Base-by-base conservation (phyloP, 768 basidiomycete species). In the Tulasnella sp. region DNA sequence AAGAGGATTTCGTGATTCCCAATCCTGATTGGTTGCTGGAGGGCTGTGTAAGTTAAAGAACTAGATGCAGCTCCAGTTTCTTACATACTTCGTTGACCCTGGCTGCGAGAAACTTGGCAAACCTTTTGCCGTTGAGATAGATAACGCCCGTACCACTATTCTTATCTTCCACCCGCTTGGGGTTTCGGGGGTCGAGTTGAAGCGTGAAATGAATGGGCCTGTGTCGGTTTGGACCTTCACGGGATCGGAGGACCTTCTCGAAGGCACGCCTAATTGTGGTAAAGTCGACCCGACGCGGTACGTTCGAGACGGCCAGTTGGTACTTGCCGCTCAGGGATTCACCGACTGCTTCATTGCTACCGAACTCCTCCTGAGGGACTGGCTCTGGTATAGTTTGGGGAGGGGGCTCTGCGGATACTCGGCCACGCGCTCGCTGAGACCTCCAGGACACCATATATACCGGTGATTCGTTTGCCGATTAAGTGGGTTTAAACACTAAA, bases 131-230 rank as follows among this genome's bases (percentile, higher is more conserved):
- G 37, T 48, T 39, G 37, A 75, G 74, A 26, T 75, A 61, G 11
- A 75, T 75, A 29, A 61, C 55, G 10, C 74, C 74, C 23, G 44
- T 48, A 23, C 74, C 74, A 5, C 74, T 23, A 55, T 75, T 75
- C 35, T 75, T 75, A 23, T 67, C 61, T 5, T 35, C 32, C 2
- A 2, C 2, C 35, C 55, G 18, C 37, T 39, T 37, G 4, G 44
- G 44, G 35, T 48, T 48, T 40, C 48, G 23, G 11, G 44, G 74
- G 3, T 48, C 74, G 23, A 75, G 42, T 32, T 75, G 35, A 23
- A 75, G 51, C 0, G 74, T 75, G 37, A 42, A 75, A 7, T 26
- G 42, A 48, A 75, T 46, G 1, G n/a, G 74, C 13, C 26, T 23
- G 23, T 72, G 11, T 26, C 42, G n/a, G 11, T 72, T 37, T 23